These are phyloP conservation scores for Ceratobasidium sp. DNA, from an alignment of 1,284 basidiomycete species.

Conservation along the genomic window DNA sequence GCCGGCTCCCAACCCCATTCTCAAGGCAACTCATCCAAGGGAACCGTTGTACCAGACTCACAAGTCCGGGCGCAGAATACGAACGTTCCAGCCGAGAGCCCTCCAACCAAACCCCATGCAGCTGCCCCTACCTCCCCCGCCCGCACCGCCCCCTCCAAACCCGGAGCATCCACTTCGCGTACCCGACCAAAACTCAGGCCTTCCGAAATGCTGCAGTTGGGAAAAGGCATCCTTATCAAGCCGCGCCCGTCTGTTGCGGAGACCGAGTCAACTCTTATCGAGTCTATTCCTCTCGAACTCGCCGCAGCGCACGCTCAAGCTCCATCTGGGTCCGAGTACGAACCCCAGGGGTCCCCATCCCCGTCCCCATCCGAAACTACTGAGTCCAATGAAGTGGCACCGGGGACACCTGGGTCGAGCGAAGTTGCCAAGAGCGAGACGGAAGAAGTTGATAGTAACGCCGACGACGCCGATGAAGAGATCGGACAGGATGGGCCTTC, in stretches of 20 bases:
- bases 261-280: constrained; percentile 11
- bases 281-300: constrained; percentile 1
- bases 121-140: neutral
- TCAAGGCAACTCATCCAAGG: constrained; percentile 22
- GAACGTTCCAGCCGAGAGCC: neutral
- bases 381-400: neutral
- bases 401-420: neutral
- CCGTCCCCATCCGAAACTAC: neutral
- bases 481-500: neutral
- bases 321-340: constrained; percentile 8
- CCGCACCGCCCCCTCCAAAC: neutral
- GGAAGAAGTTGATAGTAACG: neutral
- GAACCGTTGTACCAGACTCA: constrained; percentile 18
- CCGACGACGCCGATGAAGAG: neutral
- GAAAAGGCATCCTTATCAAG: constrained; percentile 2
- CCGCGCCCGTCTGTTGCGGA: constrained; percentile 5
- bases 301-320: neutral
- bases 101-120: neutral
- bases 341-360: neutral
- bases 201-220: neutral
- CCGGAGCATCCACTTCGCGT: neutral
- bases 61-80: neutral
- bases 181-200: neutral
- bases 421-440: neutral
- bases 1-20: neutral